Evolutionary conservation across 805 yeast species (phyloP), one percentile per base, ranked within the genome.

Genomic region (Sugiyamaella americana): DNA sequence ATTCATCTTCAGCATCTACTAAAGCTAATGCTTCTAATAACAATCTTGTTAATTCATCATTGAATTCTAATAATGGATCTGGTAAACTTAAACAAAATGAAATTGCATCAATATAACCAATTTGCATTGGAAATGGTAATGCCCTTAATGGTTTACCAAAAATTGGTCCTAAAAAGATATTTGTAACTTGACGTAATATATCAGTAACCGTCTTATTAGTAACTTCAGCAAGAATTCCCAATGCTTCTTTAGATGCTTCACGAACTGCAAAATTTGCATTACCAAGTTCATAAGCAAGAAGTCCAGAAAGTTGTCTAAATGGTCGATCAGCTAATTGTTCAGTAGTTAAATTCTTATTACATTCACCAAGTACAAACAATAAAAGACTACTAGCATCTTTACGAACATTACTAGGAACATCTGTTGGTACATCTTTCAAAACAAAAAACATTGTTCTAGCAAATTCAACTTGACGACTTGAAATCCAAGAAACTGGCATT

Each of bases 1-100:
- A 86, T 57, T 91, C 97, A 63, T 93, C 99, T 48, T 93, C 98
- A 0, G 98, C 98, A 67, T 93, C 98, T 5, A 93, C 97, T 41
- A 93, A 69, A 0, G 96, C 96, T 47, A 91, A 71, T 0, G 97
- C 96, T 61, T 93, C 99, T 48, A 86, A 77, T 6, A 93, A 67
- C 47, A 94, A 69, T 44, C 99, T 70, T 49, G 82, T 84, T 49
- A 93, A 67, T 59, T 94, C 98, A 46, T 93, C 98, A 55, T 85
- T 86, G 61, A 87, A 91, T 6, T 82, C 82, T 53, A 91, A 68
- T 55, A 91, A 88, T 0, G 96, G 75, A 52, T 84, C 76, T 10
- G 87, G 93, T 41, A 91, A 70, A 1, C 83, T 79, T 48, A 93
- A 68, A 60, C 97, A 91, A 64, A 82, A 94, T 0, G 95, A 82